phyloP scores from a whole-genome alignment of 2,329 filamentous ascomycete species.

The Endoconidiophora laricicola region DNA sequence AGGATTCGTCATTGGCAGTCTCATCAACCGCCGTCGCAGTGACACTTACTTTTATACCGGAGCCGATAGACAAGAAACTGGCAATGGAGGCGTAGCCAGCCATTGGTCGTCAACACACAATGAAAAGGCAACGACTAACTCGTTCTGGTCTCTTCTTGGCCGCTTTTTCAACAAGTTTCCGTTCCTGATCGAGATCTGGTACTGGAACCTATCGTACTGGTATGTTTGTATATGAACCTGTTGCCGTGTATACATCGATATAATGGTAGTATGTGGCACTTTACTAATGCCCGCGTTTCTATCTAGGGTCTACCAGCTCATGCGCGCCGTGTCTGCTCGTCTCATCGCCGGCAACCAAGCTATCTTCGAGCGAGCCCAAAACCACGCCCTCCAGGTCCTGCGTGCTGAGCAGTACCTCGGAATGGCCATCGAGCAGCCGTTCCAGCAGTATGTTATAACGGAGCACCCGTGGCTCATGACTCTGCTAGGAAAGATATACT shows the following conservation, averaged over 20 bases:
- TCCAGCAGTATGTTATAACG: constrained; percentile 25
- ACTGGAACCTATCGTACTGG: constrained; percentile 23
- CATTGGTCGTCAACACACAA: constrained; percentile 1
- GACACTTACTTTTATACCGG: constrained; percentile 7
- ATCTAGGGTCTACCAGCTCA: constrained; percentile 25
- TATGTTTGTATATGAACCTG: constrained; percentile 11
- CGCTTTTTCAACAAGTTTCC: constrained; percentile 20
- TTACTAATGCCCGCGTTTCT: background rate
- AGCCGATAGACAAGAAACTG: constrained; percentile 2
- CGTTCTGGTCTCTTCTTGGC: constrained; percentile 17
- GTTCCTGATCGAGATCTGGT: constrained; percentile 22
- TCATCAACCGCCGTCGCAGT: constrained; percentile 9
- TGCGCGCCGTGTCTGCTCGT: constrained; percentile 26
- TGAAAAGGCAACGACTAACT: background rate
- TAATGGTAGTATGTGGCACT: background rate
- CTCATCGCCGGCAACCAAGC: constrained; percentile 23
- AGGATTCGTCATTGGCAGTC: constrained; percentile 4
- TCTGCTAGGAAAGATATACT: constrained; percentile 26
- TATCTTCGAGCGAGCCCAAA: constrained; percentile 22
- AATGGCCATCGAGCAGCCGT: constrained; percentile 24
- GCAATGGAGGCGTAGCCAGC: constrained; percentile 7
- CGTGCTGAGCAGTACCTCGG: constrained; percentile 22
- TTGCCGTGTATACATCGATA: background rate
- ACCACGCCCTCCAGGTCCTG: constrained; percentile 26
- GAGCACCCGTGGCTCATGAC: constrained; percentile 22